Evolutionary conservation across 495 filamentous ascomycete species (phyloP).

Genomic region (Penicillium cosmopolitanum): DNA sequence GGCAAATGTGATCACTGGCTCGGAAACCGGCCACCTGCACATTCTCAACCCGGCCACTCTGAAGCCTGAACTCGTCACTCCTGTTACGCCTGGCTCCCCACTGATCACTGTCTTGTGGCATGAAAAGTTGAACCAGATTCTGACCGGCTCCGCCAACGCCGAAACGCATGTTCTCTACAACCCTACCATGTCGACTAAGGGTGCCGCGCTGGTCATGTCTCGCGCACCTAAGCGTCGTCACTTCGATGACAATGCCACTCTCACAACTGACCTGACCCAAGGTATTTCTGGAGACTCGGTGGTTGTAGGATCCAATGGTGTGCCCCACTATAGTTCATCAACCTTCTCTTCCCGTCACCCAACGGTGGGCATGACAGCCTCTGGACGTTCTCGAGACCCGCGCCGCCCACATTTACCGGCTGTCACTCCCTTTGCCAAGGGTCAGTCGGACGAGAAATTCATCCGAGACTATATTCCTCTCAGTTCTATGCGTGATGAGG

Average conservation of each 20-base stretch:
- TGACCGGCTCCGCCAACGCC: slow-evolving; percentile 89
- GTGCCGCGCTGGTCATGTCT: slow-evolving; percentile 87
- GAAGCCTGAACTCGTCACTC: slow-evolving; percentile 78
- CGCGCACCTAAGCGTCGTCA: slow-evolving; percentile 93
- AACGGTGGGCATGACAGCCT: slow-evolving; percentile 72
- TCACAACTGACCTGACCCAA: slow-evolving; percentile 78
- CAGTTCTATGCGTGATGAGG: slow-evolving; percentile 95
- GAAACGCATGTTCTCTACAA: slow-evolving; percentile 91
- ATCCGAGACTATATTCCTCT: slow-evolving; percentile 86
- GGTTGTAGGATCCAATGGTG: slow-evolving; percentile 57
- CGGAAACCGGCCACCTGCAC: slow-evolving; percentile 82
- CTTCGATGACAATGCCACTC: slow-evolving; percentile 85
- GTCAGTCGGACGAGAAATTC: slow-evolving; percentile 86
- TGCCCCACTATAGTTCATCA: slow-evolving; percentile 49
- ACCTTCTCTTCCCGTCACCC: slow-evolving; percentile 69
- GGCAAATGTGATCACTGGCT: slow-evolving; percentile 85
- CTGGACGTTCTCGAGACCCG: slow-evolving; percentile 79
- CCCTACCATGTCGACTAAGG: slow-evolving; percentile 75
- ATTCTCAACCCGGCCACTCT: slow-evolving; percentile 92
- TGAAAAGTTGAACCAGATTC: slow-evolving; percentile 90
- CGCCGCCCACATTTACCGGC: slow-evolving; percentile 78
- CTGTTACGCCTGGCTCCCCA: slow-evolving; percentile 80
- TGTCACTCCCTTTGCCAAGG: slow-evolving; percentile 90
- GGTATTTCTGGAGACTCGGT: slow-evolving; percentile 85
- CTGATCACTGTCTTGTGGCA: slow-evolving; percentile 91